These are phyloP conservation scores for Colletotrichum somersetense DNA, from an alignment of 2,329 filamentous ascomycete genomes.

Conservation along the genomic window DNA sequence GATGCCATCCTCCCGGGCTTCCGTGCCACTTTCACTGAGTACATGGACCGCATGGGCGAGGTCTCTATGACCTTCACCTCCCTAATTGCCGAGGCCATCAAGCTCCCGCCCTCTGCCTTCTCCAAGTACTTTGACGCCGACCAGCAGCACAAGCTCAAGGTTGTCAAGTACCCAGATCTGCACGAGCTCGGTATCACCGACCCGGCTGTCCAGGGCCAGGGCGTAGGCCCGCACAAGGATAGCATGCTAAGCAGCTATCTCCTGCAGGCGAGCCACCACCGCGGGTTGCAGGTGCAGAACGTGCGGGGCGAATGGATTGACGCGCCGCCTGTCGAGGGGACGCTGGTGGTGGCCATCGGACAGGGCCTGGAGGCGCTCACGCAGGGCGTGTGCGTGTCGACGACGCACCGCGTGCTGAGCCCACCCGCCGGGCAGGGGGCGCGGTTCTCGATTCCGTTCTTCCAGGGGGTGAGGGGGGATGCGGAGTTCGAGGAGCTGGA, in stretches of 20 bases:
- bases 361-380: conserved; percentile 90
- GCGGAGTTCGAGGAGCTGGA: conserved; percentile 84
- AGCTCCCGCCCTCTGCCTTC: conserved; percentile 77
- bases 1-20: conserved; percentile 73
- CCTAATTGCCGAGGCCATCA: conserved; percentile 87
- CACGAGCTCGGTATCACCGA: conserved; percentile 64
- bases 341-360: conserved; percentile 88
- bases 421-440: conserved; percentile 77
- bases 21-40: conserved; percentile 76
- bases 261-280: conserved; percentile 82
- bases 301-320: conserved; percentile 83
- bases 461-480: conserved; percentile 86
- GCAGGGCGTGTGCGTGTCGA: conserved; percentile 83
- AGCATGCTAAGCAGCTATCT: conserved; percentile 87
- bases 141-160: conserved; percentile 89
- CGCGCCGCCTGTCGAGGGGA: conserved; percentile 80
- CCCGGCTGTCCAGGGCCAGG: conserved; percentile 62
- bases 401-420: conserved; percentile 86
- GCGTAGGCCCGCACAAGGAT: conserved; percentile 86
- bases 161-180: conserved; percentile 86
- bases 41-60: conserved; percentile 80
- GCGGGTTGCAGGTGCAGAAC: conserved; percentile 87
- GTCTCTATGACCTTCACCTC: conserved; percentile 82
- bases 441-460: conserved; percentile 86
- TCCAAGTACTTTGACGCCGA: conserved; percentile 81